Evolutionary conservation across 768 basidiomycete species (phyloP), one percentile per base, ranked within the genome.

Genomic region (Boletellus ananas): DNA sequence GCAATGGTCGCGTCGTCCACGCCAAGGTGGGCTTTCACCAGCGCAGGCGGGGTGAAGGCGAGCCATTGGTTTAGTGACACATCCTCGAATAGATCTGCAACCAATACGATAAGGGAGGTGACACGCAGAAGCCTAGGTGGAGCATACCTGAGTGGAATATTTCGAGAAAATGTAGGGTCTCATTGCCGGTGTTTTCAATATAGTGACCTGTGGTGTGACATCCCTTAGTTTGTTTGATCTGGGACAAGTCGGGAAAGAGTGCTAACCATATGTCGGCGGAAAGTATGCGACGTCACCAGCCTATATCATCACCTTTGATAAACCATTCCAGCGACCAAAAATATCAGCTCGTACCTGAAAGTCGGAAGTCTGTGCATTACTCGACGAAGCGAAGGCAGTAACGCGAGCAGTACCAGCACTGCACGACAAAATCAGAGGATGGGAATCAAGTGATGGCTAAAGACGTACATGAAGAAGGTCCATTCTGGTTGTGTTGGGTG

Each of bases 161-260:
- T 60, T 86, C 83, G 6, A 87, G 70, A 59, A 78, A 80, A 52
- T 66, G 71, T 34, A 85, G 62, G 3, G 83, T 78, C 2, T 74
- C 72, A 55, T 82, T 78, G 14, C 83, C 83, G 4, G 74, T 80
- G 62, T 85, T 84, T 62, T 85, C 83, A 23, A 86, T 71, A 59
- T 85, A 85, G 59, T 87, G 85, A 1, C 82, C 82, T 78, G n/a
- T 14, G 55, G 50, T 34, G 7, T 1, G 43, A 1, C 11, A 46
- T 47, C 20, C 1, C 2, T 13, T 52, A 13, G 16, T 39, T 13
- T 4, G 33, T n/a, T 34, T n/a, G 16, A 43, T 49, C 34, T 5
- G 16, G 18, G 39, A 35, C 18, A 34, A 3, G 8, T 7, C 18
- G 3, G 11, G 20, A 20, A 20, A 50, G 8, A n/a, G 33, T 47